Evolutionary conservation across 208 protist species (phyloP).

Genomic region (Plasmodiophora brassicae): DNA sequence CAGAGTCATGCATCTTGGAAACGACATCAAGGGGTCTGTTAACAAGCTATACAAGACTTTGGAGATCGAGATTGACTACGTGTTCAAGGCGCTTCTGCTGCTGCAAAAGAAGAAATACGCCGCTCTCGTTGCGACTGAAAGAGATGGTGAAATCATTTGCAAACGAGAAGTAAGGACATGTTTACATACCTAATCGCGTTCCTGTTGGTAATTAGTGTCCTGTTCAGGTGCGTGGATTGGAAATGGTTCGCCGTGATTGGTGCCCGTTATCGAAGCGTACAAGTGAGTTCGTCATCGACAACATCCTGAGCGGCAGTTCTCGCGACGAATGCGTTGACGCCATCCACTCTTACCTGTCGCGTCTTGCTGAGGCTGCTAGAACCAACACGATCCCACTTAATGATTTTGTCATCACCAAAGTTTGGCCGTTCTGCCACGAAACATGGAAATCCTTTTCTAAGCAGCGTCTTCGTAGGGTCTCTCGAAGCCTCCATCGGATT

Average conservation of each 20-base stretch:
- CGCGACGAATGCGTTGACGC: constrained; percentile 73
- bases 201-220: not conserved
- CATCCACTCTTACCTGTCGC: constrained; percentile 70
- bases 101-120: constrained; percentile 89
- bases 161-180: not conserved
- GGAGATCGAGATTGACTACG: constrained; percentile 99
- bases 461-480: constrained; percentile 75
- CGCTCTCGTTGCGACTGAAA: constrained; percentile 65
- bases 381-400: constrained; percentile 29
- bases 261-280: constrained; percentile 89
- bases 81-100: constrained; percentile 96
- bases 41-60: constrained; percentile 93
- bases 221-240: constrained; percentile 87
- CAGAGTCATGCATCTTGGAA: constrained; percentile 67
- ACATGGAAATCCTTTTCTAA: constrained; percentile 83
- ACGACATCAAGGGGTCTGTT: constrained; percentile 83
- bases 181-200: not conserved
- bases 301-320: constrained; percentile 75
- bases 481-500: constrained; percentile 88
- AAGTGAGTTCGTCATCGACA: constrained; percentile 79
- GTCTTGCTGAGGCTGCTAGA: constrained; percentile 53
- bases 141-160: constrained; percentile 56
- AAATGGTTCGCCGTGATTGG: constrained; percentile 99
- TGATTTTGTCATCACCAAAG: constrained; percentile 38
- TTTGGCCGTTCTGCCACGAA: not conserved